A percentile compares a stretch with the other conserved stretches of the same genome.
These are phyloP conservation scores for Aspergillus fructus DNA, from an alignment of 2,329 filamentous ascomycete species.

Conservation along the genomic window DNA sequence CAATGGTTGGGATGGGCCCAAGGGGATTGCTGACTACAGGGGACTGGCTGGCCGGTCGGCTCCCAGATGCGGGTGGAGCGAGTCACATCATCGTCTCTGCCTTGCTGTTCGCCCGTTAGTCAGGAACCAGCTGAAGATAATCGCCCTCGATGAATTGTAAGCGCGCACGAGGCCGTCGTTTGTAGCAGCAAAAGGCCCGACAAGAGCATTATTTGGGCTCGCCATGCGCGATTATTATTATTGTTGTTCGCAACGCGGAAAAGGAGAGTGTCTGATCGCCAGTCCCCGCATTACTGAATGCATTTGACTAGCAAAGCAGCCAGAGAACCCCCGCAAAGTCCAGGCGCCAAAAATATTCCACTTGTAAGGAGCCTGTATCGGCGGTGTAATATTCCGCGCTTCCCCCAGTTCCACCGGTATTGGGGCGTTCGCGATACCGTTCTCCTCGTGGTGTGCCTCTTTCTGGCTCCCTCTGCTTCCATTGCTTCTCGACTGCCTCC, in stretches of 20 bases:
- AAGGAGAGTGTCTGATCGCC: constrained; percentile 15
- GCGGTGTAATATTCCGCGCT: not conserved
- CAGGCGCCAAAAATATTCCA: constrained; percentile 7
- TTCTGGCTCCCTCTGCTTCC: constrained; percentile 2
- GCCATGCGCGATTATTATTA: not conserved
- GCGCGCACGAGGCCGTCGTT: not conserved
- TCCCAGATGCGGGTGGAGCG: constrained; percentile 18
- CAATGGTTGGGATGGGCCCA: too few species aligned
- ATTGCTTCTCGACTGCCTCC: constrained; percentile 8
- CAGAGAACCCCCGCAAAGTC: constrained; percentile 13
- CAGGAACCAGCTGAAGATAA: constrained; percentile 19
- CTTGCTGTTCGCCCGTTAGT: constrained; percentile 18
- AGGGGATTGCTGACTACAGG: not conserved
- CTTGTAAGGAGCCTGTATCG: not conserved
- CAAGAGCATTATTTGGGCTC: not conserved
- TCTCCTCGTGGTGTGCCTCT: not conserved
- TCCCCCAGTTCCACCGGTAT: not conserved
- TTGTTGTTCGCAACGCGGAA: not conserved
- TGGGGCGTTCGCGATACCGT: not conserved
- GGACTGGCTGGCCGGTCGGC: constrained; percentile 1
- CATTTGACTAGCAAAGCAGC: constrained; percentile 17
- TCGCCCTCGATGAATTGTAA: not conserved
- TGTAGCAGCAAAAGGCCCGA: not conserved
- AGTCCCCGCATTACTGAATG: constrained; percentile 21
- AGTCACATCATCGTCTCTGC: constrained; percentile 16